Percentiles rank a stretch among this genome's conserved stretches.
phyloP scores from a whole-genome alignment of 306 rosid genomes.

The Vigna unguiculata region DNA sequence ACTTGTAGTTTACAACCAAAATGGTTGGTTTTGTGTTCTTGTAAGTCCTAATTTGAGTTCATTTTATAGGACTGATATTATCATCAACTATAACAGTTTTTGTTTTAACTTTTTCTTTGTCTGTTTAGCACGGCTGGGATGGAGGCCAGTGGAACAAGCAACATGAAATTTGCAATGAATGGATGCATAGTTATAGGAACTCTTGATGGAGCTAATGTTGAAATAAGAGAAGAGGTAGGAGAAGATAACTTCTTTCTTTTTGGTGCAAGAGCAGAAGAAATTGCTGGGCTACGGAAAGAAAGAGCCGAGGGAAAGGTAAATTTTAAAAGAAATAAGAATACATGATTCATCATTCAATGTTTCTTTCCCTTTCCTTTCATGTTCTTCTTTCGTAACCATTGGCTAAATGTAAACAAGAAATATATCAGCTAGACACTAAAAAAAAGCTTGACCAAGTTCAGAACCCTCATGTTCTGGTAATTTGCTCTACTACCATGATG shows the following conservation, averaged over 20 bases:
- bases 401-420: neutral
- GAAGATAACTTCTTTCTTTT: slow-evolving; percentile 89
- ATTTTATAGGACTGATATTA: slow-evolving; percentile 16
- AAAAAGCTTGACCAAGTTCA: slow-evolving; percentile 19
- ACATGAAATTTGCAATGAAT: slow-evolving; percentile 96
- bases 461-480: slow-evolving; percentile 1
- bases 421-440: neutral
- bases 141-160: slow-evolving; percentile 99
- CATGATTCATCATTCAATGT: slow-evolving; percentile 15
- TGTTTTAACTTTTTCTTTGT: neutral
- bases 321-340: slow-evolving; percentile 4
- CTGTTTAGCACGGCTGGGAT: slow-evolving; percentile 88
- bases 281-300: slow-evolving; percentile 81
- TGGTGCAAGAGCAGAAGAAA: slow-evolving; percentile 87
- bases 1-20: slow-evolving; percentile 4
- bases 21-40: slow-evolving; percentile 1
- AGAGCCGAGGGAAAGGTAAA: slow-evolving; percentile 85
- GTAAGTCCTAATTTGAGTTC: slow-evolving; percentile 22
- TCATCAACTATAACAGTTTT: neutral
- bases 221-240: slow-evolving; percentile 95
- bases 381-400: neutral
- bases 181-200: slow-evolving; percentile 93
- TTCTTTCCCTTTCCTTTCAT: neutral
- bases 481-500: neutral
- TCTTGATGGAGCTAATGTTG: slow-evolving; percentile 95